Conservation (phyloP, 2,329 filamentous ascomycete species). For the Botryotinia convoluta region DNA sequence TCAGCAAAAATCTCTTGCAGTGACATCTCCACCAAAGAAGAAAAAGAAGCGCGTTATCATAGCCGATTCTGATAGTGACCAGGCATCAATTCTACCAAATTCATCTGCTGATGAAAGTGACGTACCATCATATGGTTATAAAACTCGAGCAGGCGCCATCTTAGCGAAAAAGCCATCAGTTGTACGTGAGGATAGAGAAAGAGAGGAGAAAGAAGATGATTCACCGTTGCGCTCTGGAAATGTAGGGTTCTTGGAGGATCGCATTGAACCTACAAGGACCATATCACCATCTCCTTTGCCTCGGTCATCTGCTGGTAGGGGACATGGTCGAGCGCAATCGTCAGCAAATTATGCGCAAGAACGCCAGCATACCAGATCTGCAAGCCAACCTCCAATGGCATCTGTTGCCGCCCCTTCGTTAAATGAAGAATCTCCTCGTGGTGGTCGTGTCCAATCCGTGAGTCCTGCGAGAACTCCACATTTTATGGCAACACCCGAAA, state of each 20-base stretch:
- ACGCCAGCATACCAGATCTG: conserved; percentile 27
- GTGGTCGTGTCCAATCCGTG: conserved; percentile 42
- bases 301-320: conserved; percentile 30
- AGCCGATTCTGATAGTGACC: conserved; percentile 32
- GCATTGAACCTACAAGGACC: conserved; percentile 22
- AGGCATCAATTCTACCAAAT: conserved; percentile 29
- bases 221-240: conserved; percentile 23
- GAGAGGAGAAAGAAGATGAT: conserved; percentile 41
- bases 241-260: conserved; percentile 19
- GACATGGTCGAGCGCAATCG: conserved; percentile 29
- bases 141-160: conserved; percentile 28
- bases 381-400: conserved; percentile 29
- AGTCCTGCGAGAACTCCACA: conserved; percentile 68
- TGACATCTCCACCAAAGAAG: conserved; percentile 21
- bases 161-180: conserved; percentile 45
- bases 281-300: conserved; percentile 33
- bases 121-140: conserved; percentile 22
- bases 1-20: neutral
- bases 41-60: conserved; percentile 32
- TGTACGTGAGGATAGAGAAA: conserved; percentile 47
- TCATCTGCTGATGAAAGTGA: conserved; percentile 38
- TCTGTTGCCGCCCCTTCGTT: conserved; percentile 14
- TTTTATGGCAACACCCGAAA: conserved; percentile 59
- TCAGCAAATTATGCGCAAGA: conserved; percentile 29
- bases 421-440: conserved; percentile 28